Percentiles rank a stretch among this genome's conserved stretches.
Evolutionary conservation across 2,329 filamentous ascomycete genomes (phyloP).

Genomic region (Microsporum ferrugineum): DNA sequence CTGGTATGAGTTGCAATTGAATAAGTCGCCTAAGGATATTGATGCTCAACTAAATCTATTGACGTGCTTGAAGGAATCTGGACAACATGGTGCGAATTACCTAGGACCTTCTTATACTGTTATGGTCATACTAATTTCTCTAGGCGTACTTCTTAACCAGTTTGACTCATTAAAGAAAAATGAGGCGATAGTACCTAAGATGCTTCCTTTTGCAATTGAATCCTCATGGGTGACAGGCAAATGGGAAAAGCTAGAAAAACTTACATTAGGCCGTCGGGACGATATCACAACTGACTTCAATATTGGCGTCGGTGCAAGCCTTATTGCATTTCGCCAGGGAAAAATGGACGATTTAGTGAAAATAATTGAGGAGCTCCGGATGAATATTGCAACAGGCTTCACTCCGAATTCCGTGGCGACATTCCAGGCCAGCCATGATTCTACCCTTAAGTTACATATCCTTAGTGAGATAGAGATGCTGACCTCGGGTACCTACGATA

Average conservation of each 20-base stretch:
- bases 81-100: slow-evolving; percentile 64
- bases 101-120: not conserved
- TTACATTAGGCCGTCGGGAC: slow-evolving; percentile 38
- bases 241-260: slow-evolving; percentile 63
- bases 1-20: slow-evolving; percentile 89
- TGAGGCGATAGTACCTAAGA: slow-evolving; percentile 44
- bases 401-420: slow-evolving; percentile 68
- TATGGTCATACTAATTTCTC: not conserved
- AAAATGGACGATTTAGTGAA: slow-evolving; percentile 43
- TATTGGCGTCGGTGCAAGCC: slow-evolving; percentile 59
- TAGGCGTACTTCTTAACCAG: slow-evolving; percentile 76
- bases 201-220: slow-evolving; percentile 77
- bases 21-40: slow-evolving; percentile 62
- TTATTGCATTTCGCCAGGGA: slow-evolving; percentile 48
- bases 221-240: slow-evolving; percentile 82
- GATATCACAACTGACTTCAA: slow-evolving; percentile 58
- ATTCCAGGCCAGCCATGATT: slow-evolving; percentile 70
- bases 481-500: slow-evolving; percentile 25
- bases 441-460: slow-evolving; percentile 76
- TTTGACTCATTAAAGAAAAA: slow-evolving; percentile 60
- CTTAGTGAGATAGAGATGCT: slow-evolving; percentile 79
- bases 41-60: slow-evolving; percentile 75
- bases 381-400: slow-evolving; percentile 60
- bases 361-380: slow-evolving; percentile 54
- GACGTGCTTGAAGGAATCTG: slow-evolving; percentile 85